Base-by-base conservation (phyloP, 345 rosid genomes). In the Eucalyptus cladocalyx region DNA sequence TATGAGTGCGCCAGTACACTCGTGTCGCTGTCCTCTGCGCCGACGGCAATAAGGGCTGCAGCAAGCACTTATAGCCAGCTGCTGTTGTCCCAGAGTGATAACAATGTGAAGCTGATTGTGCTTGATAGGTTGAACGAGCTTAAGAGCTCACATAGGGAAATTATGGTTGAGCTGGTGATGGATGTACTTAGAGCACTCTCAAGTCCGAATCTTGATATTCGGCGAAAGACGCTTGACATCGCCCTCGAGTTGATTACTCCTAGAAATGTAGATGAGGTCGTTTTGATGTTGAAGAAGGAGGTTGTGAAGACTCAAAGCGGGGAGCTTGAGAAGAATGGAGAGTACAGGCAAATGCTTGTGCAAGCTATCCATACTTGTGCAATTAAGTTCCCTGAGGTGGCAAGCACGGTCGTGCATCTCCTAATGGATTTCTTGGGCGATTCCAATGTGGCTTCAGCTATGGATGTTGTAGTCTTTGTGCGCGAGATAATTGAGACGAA, bases 161-260 rank as follows among this genome's bases (percentile, higher is more conserved):
- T 97, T 91, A 95, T 97, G 97, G 97, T 95, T 88, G 99, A 96
- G 92, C 87, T 95, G 93, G 93, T 96, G 88, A 97, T 97, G 95
- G 99, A 97, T 93, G 96, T 97, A 54, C 99, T 97, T 72, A 93
- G 99, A 92, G 98, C 97, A n/a, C 98, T 97, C 47, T 95, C 97
- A 60, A 97, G 98, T 91, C 98, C 97, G 1, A 97, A 97, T 92
- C 93, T 95, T 89, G 99, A 97, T 89, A 97, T 97, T 86, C 93
- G 97, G 65, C 94, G 95, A 94, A 97, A 97, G 92, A 97, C 98
- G 13, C 93, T 97, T 87, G 99, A 96, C 89, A 97, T 97, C 65
- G 93, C 94, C 56, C 98, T 96, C n/a, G 99, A 97, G 43, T 91
- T 97, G 93, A 95, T 97, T 72, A 96, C 97, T 88, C 95, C 95